Evolutionary conservation across 2,329 filamentous ascomycete species (phyloP), one percentile per base, ranked within the genome.

Genomic region (Sclerotinia subarctica): DNA sequence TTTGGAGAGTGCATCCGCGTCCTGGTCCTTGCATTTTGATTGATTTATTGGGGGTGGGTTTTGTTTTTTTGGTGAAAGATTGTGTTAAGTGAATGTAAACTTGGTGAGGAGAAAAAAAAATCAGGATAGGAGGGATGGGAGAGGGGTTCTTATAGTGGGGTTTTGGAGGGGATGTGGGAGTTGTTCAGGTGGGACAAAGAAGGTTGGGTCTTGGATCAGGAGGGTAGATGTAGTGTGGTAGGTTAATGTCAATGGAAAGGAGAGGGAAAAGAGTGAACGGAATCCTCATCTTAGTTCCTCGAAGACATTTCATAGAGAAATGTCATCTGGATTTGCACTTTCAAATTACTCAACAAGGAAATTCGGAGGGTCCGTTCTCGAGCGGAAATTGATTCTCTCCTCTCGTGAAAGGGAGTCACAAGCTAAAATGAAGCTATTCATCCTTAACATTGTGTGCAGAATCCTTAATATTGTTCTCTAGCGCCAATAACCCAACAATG

Each of bases 21-120:
- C 38, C 29, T 58, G 63, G 63, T 49, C 35, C 46, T 52, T 63
- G 65, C 56, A 62, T 62, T 62, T 62, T 67, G 65, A 62, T 63
- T 60, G 44, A 21, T 51, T 62, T 49, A 24, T 67, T 62, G 42
- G 42, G 21, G 21, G 32, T 52, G 54, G 56, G 26, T 46, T 67
- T 67, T 29, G 21, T 52, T 67, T 67, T 42, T 46, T 44, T 47
- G 52, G 38, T 58, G 29, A 62, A 52, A 62, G 46, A 57, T 57
- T 65, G 49, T 65, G 58, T 5, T 54, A 8, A 56, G 63, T 65
- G 51, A 58, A 57, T 65, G 63, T 65, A 29, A 58, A 58, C 35
- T 29, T 58, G 63, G 38, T 65, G 51, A 65, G 29, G 63, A 65
- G 29, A 65, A 32, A 49, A 32, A 44, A 65, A 46, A 38, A 21